Base-by-base conservation (phyloP, 2,329 filamentous ascomycete species). In the Stemphylium lycopersici region DNA sequence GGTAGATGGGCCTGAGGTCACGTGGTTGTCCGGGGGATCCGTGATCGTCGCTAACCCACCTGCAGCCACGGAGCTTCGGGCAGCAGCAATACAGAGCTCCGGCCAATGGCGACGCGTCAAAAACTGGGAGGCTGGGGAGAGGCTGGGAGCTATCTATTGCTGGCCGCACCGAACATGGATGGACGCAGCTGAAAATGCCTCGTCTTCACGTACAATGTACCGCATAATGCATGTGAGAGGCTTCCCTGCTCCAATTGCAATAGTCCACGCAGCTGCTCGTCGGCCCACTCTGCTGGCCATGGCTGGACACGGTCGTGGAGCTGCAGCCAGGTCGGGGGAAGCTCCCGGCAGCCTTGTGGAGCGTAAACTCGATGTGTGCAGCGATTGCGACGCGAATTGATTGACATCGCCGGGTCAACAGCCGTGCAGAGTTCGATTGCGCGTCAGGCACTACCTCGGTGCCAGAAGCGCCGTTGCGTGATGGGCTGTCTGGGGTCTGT, bases 111-210 rank as follows among this genome's bases (percentile, higher is more conserved):
- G 48, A 58, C 52, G 52, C 56, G 52, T 11, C 51, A 42, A 55
- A 67, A 68, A 59, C 44, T 32, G 43, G 62, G 55, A 60, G 70
- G 68, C 62, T 71, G 69, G 68, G 57, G 29, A 61, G 56, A 50
- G 57, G 56, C 45, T 53, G 52, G 56, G 51, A 59, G 54, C 52
- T 55, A 44, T 45, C 52, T 50, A 48, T 47, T 45, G 51, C 50
- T 57, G 61, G 59, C 59, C 36, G 54, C 43, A 47, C 39, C 50
- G 58, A 41, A 55, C 63, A 62, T 61, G 58, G 61, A 64, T 58
- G 47, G 33, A 33, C 52, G 67, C 61, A 73, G 71, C 70, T 73
- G 71, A 69, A 66, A 67, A 65, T 62, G 65, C 41, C 52, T 50
- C 52, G 38, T 61, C 42, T 41, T 22, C 36, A 48, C 37, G 48